Evolutionary conservation across 805 yeast genomes (phyloP), one percentile per base, ranked within the genome.

Genomic region (Saccharomycopsis lassenensis): DNA sequence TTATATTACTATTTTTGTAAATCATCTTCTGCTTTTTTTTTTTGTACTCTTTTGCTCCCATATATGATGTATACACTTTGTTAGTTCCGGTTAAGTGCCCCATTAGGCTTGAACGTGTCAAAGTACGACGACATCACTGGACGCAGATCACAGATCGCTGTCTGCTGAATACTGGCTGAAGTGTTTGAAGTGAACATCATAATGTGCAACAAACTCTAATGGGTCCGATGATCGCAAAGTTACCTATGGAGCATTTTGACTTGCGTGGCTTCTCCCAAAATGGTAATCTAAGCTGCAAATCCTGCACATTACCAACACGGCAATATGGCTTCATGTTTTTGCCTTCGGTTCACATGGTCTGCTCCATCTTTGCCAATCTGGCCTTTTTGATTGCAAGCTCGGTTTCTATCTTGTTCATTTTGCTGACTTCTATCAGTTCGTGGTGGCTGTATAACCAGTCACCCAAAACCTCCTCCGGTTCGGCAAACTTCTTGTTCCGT

Each of bases 371-470:
- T 5, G n/a, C n/a, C 16, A 39, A 19, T 15, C 43, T 27, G 2
- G 43, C 43, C 18, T 39, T 33, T 4, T 19, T 21, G 20, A 39
- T 39, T 7, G 24, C 29, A 7, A 39, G 27, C 18, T 39, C 43
- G 16, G 16, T 27, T 23, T 23, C 10, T 11, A 8, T 23, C 11
- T 23, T 23, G 11, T 23, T 23, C 24, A 11, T 23, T 23, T 23
- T 11, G 7, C 24, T 7, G 7, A 8, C 26, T 35, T 33, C 16
- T 34, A 29, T 30, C 23, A 27, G 15, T 33, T 34, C 23, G 8
- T n/a, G 15, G 18, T 23, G 17, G 24, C 30, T 12, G 12, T 23
- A 11, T 7, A 5, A 11, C 18, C 18, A 14, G 6, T 26, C 10
- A 19, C 18, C 17, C 5, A 7, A 10, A 11, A 11, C 15, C 17